Base-by-base conservation (phyloP, 768 basidiomycete species). In the Solioccasus polychromus region DNA sequence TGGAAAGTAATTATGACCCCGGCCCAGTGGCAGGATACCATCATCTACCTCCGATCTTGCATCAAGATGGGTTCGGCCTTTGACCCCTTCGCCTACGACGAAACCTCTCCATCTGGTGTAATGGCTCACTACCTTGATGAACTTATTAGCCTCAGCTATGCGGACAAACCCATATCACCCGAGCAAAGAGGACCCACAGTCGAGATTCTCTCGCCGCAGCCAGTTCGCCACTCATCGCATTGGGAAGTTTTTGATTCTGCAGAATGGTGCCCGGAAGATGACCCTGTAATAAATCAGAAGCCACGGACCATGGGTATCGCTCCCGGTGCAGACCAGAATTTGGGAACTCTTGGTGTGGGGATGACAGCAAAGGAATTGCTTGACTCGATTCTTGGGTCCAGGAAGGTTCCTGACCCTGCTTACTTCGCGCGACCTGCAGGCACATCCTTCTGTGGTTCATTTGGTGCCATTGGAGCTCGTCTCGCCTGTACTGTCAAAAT, bases 231-330 rank as follows among this genome's bases (percentile, higher is more conserved):
- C 35, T 43, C 31, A 17, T 29, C 47, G 23, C 36, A 40, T 24
- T 39, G 47, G 45, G 42, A 45, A 20, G 28, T 60, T 9, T 47
- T 59, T 24, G 43, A 47, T 17, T 20, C 48, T 8, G 28, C 30
- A 18, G 58, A 58, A 45, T 66, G 64, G 66, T 64, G 58, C 35
- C 66, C 66, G 2, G 39, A 57, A 35, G 55, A 54, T 35, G 66
- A 66, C 34, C 66, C 66, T 14, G 49, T 66, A 15, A 35, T 66
- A 34, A 64, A 67, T 39, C 54, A 48, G 42, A 62, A 54, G 14
- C 64, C 52, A 3, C 54, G 58, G 19, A 51, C 42, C 26, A 47
- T 60, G 34, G 62, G 64, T 19, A 53, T 64, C 22, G 66, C 66
- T 23, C 64, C 64, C 9, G 64, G 66, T 6, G 38, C 54, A 6